Evolutionary conservation across 345 rosid species (phyloP), one percentile per base, ranked within the genome.

Genomic region (Gossypium anomalum): DNA sequence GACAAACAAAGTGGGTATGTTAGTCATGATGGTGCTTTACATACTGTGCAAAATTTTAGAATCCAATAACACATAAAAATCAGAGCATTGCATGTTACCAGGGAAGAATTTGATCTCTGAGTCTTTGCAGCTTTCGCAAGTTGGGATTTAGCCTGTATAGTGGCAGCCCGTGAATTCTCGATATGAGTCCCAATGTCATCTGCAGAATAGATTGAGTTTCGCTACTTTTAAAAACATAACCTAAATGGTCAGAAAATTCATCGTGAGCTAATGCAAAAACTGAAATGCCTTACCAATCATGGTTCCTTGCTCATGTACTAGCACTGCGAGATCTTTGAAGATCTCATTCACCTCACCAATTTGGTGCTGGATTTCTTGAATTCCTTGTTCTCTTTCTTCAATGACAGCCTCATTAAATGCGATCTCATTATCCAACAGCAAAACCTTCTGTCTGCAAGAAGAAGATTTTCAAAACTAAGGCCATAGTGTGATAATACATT

Each of bases 321-420:
- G 83, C 45, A 93, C 92, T 16, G 97, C 98, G 11, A 96, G 91
- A 84, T 96, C 98, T 80, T 93, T 96, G 61, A 96, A 91, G 19
- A 93, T 89, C 78, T 93, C 95, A 23, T 96, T 90, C 76, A 93
- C 99, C 86, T 96, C 97, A 10, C 98, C 97, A 79, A 96, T 93
- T 81, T 93, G 97, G 80, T 89, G 92, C 83, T 92, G 97, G 75
- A 96, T 90, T 78, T 92, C 98, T 69, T 93, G 91, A 74, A 93
- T 92, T 75, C 98, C 97, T 53, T 89, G 97, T 64, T 96, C 98
- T 82, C 98, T 88, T 83, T 95, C 99, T 73, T 95, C 98, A 56
- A 93, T 91, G 29, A 93, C 69, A 68, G 98, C 98, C 71, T 93
- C 99, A 63, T 96, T 90, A 70, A 96, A 96, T 22, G 84, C 84